A percentile compares a stretch with the other conserved stretches of the same genome.
Evolutionary conservation across 2,329 filamentous ascomycete genomes (phyloP).

Genomic region (Pseudopyricularia cyperi): DNA sequence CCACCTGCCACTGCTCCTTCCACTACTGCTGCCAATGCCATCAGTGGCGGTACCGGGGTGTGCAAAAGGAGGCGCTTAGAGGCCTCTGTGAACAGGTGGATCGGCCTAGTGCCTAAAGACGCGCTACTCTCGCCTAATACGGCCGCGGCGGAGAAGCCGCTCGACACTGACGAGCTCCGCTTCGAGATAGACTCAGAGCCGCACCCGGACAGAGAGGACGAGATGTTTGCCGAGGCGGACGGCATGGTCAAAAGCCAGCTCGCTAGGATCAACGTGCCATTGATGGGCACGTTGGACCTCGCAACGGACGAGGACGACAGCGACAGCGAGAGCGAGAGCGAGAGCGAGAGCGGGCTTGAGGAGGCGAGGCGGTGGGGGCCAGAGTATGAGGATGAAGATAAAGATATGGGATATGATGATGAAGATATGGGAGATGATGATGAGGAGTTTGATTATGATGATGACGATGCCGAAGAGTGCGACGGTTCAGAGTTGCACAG

Average conservation of each 20-base stretch:
- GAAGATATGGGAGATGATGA: slow-evolving; percentile 13
- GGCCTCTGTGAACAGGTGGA: slow-evolving; percentile 29
- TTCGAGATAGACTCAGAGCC: slow-evolving; percentile 27
- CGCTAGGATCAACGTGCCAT: slow-evolving; percentile 29
- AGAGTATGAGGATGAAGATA: slow-evolving; percentile 13
- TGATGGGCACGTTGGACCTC: slow-evolving; percentile 30
- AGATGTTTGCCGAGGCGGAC: slow-evolving; percentile 30
- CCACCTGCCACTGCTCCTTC: not conserved
- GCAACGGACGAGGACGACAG: slow-evolving; percentile 21
- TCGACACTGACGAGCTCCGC: slow-evolving; percentile 23
- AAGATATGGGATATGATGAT: slow-evolving; percentile 13
- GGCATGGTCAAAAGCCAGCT: slow-evolving; percentile 34
- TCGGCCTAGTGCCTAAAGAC: slow-evolving; percentile 22
- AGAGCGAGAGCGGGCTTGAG: slow-evolving; percentile 24
- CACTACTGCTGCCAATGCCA: too few relatives aligned
- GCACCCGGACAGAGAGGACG: slow-evolving; percentile 24
- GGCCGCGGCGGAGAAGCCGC: slow-evolving; percentile 10
- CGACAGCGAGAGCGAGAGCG: slow-evolving; percentile 25
- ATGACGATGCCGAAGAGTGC: slow-evolving; percentile 3
- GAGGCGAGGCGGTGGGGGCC: slow-evolving; percentile 10
- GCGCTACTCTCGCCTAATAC: slow-evolving; percentile 17
- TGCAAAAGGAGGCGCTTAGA: slow-evolving; percentile 17
- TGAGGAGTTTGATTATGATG: slow-evolving; percentile 11
- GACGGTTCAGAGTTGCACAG: not conserved
- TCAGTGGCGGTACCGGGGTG: slow-evolving; percentile 5